Base-by-base conservation (phyloP, 805 yeast species). In the Blastobotrys terrestris region DNA sequence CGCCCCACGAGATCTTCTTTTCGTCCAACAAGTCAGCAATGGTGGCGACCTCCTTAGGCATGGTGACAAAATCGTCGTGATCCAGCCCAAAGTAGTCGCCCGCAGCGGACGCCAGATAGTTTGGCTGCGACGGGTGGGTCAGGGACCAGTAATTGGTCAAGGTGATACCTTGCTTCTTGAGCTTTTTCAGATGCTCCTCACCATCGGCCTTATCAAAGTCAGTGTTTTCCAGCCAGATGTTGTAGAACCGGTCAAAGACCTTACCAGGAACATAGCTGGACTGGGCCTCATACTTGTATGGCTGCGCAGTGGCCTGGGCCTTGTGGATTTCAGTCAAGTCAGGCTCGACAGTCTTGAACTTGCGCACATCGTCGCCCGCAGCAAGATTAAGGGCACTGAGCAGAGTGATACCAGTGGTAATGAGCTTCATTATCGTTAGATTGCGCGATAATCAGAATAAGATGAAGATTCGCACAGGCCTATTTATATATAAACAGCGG, bases 81-180 rank as follows among this genome's bases (percentile, higher is more conserved):
- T 67, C 69, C 50, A 77, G 71, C 22, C 78, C 76, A 55, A 75
- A 76, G 64, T 77, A 74, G 63, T 76, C 80, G 59, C 82, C 82
- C 53, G 72, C 75, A 52, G 71, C 77, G 50, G 78, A 64, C 44
- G 77, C 77, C 52, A 77, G 60, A 62, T 77, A 77, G 67, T 78
- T 78, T 58, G 81, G 80, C 70, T 77, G 77, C 4, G 81, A 77
- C 53, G 81, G 80, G 61, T 76, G 79, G 50, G 79, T 74, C 39
- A 77, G 60, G 41, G 76, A 74, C 72, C 77, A 77, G 71, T 78
- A 77, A 72, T 78, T 78, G 65, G 67, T 69, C 59, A 78, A 67
- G 44, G 68, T 63, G 52, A 76, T 68, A 63, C 80, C 82, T 52
- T 73, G 62, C 58, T 67, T 52, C 22, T 75, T 74, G 51, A 77